Evolutionary conservation across 1,284 basidiomycete genomes (phyloP).

Genomic region (Schizopora paradoxa): DNA sequence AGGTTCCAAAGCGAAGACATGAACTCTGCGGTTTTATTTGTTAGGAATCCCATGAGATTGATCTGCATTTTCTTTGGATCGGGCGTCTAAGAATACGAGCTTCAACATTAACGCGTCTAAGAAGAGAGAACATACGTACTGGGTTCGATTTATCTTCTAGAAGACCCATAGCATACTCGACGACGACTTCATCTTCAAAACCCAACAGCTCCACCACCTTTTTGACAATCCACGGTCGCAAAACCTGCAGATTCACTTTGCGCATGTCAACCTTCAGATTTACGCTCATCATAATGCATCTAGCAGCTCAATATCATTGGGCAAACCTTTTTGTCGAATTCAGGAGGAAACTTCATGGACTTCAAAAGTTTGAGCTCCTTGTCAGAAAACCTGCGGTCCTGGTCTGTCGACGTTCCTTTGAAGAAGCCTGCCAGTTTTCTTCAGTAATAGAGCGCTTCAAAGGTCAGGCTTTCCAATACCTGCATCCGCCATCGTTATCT

Average conservation of each 20-base stretch:
- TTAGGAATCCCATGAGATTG: slow-evolving; percentile 87
- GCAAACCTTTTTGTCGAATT: slow-evolving; percentile 82
- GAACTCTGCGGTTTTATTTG: slow-evolving; percentile 74
- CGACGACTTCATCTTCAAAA: slow-evolving; percentile 94
- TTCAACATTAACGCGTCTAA: not conserved
- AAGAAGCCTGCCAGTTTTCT: slow-evolving; percentile 81
- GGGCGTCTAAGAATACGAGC: slow-evolving; percentile 50
- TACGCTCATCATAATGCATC: not conserved
- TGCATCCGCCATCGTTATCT: too few species aligned
- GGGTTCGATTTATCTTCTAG: slow-evolving; percentile 81
- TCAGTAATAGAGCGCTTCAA: too few species aligned
- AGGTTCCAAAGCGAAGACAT: slow-evolving; percentile 89
- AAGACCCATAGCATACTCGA: slow-evolving; percentile 92
- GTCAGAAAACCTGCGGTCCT: slow-evolving; percentile 89
- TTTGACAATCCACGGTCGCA: slow-evolving; percentile 92
- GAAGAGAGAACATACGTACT: slow-evolving; percentile 35
- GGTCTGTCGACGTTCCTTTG: slow-evolving; percentile 82
- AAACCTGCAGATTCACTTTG: slow-evolving; percentile 87
- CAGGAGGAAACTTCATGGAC: slow-evolving; percentile 83
- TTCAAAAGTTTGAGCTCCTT: slow-evolving; percentile 89
- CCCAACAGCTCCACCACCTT: slow-evolving; percentile 87
- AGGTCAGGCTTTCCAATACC: too few species aligned
- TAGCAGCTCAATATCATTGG: not conserved
- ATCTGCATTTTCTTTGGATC: slow-evolving; percentile 97
- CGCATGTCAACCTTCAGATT: slow-evolving; percentile 79